A percentile compares a stretch with the other conserved stretches of the same genome.
Conservation (phyloP, 805 yeast species). For the Candida coquimbonensis region DNA sequence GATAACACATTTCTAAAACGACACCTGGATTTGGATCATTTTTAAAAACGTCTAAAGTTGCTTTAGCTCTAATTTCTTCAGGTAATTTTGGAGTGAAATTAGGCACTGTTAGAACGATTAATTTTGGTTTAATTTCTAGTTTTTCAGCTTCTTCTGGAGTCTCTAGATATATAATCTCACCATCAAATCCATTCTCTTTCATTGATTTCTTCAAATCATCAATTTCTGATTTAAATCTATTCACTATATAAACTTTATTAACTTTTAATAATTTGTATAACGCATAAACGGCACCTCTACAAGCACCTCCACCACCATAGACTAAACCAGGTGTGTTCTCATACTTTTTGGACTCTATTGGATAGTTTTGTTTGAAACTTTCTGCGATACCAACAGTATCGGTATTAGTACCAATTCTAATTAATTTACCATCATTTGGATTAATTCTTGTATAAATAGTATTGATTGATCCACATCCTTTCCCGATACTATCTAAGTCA, state of each 20-base stretch:
- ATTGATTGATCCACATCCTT: constrained; percentile 23
- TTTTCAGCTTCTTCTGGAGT: constrained; percentile 16
- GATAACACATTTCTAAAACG: constrained; percentile 22
- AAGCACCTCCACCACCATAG: constrained; percentile 25
- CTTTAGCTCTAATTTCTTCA: constrained; percentile 17
- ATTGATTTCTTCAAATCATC: constrained; percentile 12
- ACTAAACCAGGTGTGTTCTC: constrained; percentile 17
- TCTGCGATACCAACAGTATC: constrained; percentile 22
- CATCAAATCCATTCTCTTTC: constrained; percentile 18
- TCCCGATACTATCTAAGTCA: constrained; percentile 16
- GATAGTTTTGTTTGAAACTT: constrained; percentile 16
- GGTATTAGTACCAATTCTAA: constrained; percentile 21
- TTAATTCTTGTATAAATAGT: constrained; percentile 17
- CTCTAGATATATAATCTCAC: constrained; percentile 20
- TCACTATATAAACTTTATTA: constrained; percentile 20
- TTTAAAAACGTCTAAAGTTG: constrained; percentile 18
- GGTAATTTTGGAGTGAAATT: constrained; percentile 14
- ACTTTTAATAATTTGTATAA: constrained; percentile 18
- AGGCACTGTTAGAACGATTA: constrained; percentile 21
- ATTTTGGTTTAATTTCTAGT: constrained; percentile 11
- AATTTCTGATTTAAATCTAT: constrained; percentile 19
- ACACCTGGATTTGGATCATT: constrained; percentile 13
- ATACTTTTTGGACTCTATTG: constrained; percentile 9
- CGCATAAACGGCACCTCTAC: constrained; percentile 22
- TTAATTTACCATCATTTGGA: constrained; percentile 2